Conservation (phyloP, 495 filamentous ascomycete species). For the Neurospora sp. region DNA sequence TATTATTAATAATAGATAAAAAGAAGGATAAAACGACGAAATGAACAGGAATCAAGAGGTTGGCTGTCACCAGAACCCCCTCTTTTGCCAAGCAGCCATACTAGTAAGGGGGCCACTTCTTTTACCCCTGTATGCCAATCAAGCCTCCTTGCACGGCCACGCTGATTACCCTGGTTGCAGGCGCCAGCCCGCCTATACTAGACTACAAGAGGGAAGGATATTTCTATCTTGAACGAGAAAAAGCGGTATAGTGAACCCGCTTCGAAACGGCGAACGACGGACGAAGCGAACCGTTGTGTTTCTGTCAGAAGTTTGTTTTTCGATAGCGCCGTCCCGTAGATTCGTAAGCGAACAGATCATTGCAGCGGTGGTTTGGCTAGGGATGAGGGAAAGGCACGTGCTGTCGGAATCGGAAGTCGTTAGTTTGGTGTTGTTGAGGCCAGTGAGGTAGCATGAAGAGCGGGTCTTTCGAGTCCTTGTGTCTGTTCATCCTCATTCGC, state of each 20-base stretch:
- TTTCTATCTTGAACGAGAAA: too few species aligned
- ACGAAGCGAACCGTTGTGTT: neutral
- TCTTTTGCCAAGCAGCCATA: too few species aligned
- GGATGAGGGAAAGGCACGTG: conserved; percentile 4
- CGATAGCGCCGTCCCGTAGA: neutral
- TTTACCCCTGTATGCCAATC: too few species aligned
- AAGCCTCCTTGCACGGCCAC: too few species aligned
- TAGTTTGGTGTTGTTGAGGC: conserved; percentile 1
- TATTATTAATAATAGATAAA: too few species aligned
- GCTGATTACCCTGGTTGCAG: too few species aligned
- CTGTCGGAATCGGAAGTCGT: conserved; percentile 6
- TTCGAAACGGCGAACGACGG: neutral
- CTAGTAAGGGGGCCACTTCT: too few species aligned
- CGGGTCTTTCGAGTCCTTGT: neutral
- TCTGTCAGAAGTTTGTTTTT: neutral
- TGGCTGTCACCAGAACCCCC: too few species aligned
- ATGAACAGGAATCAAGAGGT: too few species aligned
- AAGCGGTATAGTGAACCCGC: neutral
- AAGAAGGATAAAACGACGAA: too few species aligned
- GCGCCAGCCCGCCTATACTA: too few species aligned
- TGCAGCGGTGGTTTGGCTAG: neutral
- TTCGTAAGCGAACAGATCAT: neutral
- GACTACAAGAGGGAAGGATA: too few species aligned
- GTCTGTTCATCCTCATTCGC: neutral
- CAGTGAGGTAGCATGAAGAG: neutral